Percentiles rank a stretch among this genome's conserved stretches.
Conservation (phyloP, 2,329 filamentous ascomycete species). For the Arthroderma sp. region DNA sequence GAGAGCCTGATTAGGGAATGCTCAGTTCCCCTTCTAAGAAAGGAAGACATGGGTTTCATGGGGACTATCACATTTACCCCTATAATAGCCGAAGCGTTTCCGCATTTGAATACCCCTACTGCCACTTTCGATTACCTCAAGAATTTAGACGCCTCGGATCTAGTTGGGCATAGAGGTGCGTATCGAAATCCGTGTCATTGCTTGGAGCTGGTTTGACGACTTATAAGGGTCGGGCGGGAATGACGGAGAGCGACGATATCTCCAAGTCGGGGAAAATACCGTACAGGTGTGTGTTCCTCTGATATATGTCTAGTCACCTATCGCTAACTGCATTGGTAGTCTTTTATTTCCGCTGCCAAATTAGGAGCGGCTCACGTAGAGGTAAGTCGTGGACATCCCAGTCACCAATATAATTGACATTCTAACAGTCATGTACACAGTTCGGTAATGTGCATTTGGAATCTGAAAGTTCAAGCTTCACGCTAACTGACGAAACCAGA, state of each 20-base stretch:
- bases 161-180: slow-evolving; percentile 25
- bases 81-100: slow-evolving; percentile 18
- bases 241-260: slow-evolving; percentile 15
- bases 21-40: slow-evolving; percentile 22
- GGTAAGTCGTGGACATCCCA: slow-evolving; percentile 11
- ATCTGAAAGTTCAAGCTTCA: background rate
- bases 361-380: slow-evolving; percentile 25
- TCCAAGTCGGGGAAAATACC: slow-evolving; percentile 29
- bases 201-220: too few relatives aligned
- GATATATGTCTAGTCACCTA: too few relatives aligned
- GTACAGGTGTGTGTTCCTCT: slow-evolving; percentile 14
- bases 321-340: slow-evolving; percentile 9
- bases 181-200: background rate
- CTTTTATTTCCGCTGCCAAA: slow-evolving; percentile 22
- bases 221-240: slow-evolving; percentile 17
- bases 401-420: background rate
- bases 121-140: background rate
- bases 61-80: slow-evolving; percentile 25
- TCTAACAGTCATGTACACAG: slow-evolving; percentile 6
- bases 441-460: slow-evolving; percentile 10
- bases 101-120: slow-evolving; percentile 3
- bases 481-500: slow-evolving; percentile 16
- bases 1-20: slow-evolving; percentile 23
- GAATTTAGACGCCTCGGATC: slow-evolving; percentile 1
- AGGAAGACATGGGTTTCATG: slow-evolving; percentile 15